Percentiles rank a stretch among this genome's conserved stretches.
Evolutionary conservation across 2,329 filamentous ascomycete genomes (phyloP).

Genomic region (Podosphaera xanthii): DNA sequence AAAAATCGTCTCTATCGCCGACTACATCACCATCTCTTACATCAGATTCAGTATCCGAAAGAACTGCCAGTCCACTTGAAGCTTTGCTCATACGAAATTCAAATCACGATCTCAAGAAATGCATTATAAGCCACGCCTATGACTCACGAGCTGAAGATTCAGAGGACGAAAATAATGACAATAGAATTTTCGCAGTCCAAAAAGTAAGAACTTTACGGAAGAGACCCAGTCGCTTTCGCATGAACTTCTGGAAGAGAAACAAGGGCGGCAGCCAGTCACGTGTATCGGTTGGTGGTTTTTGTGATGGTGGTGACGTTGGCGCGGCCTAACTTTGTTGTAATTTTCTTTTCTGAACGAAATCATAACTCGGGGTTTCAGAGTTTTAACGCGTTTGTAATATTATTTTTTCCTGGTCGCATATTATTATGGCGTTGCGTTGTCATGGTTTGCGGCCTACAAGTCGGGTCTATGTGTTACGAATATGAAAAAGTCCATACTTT

Average conservation of each 20-base stretch:
- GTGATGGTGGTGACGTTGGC: too few relatives aligned
- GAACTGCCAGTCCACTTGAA: not conserved
- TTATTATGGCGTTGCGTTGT: too few relatives aligned
- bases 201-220: conserved; percentile 32
- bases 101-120: not conserved
- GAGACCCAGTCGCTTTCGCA: conserved; percentile 38
- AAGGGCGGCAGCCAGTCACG: conserved; percentile 13
- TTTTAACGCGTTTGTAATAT: too few relatives aligned
- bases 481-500: too few relatives aligned
- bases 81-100: not conserved
- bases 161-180: conserved; percentile 4
- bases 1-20: conserved; percentile 40
- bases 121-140: conserved; percentile 4
- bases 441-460: too few relatives aligned
- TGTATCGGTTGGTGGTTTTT: too few relatives aligned
- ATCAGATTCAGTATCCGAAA: conserved; percentile 15
- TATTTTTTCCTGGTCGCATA: too few relatives aligned
- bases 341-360: too few relatives aligned
- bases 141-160: conserved; percentile 2
- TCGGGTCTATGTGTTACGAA: too few relatives aligned
- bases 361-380: too few relatives aligned
- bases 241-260: conserved; percentile 24
- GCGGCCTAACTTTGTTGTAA: too few relatives aligned
- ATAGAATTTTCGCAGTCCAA: conserved; percentile 21
- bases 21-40: conserved; percentile 44